Evolutionary conservation across 208 protist species (phyloP).

Genomic region (Leishmania braziliensis): DNA sequence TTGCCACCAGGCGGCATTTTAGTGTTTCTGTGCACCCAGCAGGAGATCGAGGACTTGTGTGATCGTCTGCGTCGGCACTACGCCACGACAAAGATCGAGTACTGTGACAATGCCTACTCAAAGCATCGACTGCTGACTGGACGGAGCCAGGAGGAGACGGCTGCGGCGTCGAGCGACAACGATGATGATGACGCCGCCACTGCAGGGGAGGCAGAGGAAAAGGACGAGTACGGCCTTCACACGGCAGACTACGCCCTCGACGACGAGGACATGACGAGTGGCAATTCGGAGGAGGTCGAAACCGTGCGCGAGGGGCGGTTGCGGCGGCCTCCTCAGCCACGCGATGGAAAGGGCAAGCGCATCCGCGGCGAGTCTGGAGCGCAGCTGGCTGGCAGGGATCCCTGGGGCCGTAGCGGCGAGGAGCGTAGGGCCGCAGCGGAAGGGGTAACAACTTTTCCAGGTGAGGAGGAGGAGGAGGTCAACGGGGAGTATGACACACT

Average conservation of each 20-base stretch:
- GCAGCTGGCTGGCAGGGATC: slow-evolving; percentile 9
- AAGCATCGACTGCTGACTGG: slow-evolving; percentile 57
- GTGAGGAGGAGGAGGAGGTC: slow-evolving; percentile 61
- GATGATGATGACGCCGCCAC: slow-evolving; percentile 7
- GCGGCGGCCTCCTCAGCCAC: slow-evolving; percentile 12
- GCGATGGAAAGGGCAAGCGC: slow-evolving; percentile 27
- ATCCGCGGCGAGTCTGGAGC: slow-evolving; percentile 15
- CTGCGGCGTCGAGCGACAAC: slow-evolving; percentile 23
- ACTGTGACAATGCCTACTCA: slow-evolving; percentile 80
- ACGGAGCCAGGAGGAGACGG: slow-evolving; percentile 51
- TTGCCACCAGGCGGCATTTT: slow-evolving; percentile 98
- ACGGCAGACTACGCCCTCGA: slow-evolving; percentile 55
- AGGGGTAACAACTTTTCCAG: slow-evolving; percentile 9
- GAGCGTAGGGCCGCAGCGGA: slow-evolving; percentile 10
- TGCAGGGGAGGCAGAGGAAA: slow-evolving; percentile 15
- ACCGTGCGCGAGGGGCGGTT: slow-evolving; percentile 30
- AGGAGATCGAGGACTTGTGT: slow-evolving; percentile 95
- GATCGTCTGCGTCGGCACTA: slow-evolving; percentile 83
- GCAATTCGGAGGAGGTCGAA: slow-evolving; percentile 16
- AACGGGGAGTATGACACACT: slow-evolving; percentile 91
- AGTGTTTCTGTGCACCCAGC: slow-evolving; percentile 97
- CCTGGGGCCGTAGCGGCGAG: background rate
- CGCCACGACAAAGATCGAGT: slow-evolving; percentile 80
- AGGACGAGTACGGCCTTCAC: slow-evolving; percentile 44
- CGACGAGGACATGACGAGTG: slow-evolving; percentile 26